These are phyloP conservation scores for Turnera subulata DNA, from an alignment of 345 rosid genomes.

Conservation along the genomic window DNA sequence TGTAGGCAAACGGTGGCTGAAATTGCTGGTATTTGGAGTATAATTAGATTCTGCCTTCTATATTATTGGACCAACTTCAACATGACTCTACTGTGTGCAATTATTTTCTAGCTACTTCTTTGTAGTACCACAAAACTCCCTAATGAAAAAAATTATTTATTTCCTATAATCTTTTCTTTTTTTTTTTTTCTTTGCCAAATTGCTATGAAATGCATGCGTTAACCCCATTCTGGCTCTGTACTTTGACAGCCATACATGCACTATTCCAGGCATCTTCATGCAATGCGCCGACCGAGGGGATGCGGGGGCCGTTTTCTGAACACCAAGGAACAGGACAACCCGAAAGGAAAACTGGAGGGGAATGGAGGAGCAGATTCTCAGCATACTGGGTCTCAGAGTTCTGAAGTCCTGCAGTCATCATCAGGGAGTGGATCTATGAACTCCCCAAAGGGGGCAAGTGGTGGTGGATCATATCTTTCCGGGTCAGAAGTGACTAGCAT, in stretches of 20 bases:
- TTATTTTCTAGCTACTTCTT: too few relatives aligned
- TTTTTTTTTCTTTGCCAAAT: too few relatives aligned
- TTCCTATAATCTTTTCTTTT: too few relatives aligned
- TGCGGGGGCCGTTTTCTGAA: constrained; percentile 96
- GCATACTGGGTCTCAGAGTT: constrained; percentile 67
- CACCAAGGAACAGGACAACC: constrained; percentile 30
- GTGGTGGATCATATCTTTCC: constrained; percentile 39
- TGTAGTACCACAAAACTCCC: too few relatives aligned
- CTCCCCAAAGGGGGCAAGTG: constrained; percentile 48
- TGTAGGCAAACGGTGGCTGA: too few relatives aligned
- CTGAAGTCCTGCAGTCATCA: constrained; percentile 65
- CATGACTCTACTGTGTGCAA: too few relatives aligned
- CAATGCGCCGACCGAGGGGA: constrained; percentile 97
- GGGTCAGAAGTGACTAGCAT: constrained; percentile 81
- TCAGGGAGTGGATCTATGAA: constrained; percentile 41
- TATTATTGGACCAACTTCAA: too few relatives aligned
- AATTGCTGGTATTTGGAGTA: too few relatives aligned
- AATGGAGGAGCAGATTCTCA: constrained; percentile 20
- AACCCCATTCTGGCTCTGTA: too few relatives aligned
- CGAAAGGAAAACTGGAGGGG: constrained; percentile 31
- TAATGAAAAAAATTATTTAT: too few relatives aligned
- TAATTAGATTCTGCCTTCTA: too few relatives aligned
- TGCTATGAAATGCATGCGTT: too few relatives aligned
- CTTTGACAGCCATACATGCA: constrained; percentile 76
- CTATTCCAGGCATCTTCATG: constrained; percentile 86